Conservation (phyloP, 2,329 filamentous ascomycete genomes). For the Fusarium sp. region DNA sequence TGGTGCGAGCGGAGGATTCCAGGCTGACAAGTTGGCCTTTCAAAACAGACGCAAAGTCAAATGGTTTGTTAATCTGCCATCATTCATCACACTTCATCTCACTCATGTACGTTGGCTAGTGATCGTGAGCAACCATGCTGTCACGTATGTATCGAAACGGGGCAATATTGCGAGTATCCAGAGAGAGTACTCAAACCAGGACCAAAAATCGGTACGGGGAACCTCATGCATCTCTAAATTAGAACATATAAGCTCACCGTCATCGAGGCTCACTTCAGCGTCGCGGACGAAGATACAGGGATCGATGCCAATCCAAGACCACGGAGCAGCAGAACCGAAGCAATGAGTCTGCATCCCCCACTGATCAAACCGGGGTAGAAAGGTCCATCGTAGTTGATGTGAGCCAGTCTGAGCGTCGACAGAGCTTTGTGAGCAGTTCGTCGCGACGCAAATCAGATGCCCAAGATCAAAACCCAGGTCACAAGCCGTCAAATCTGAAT, state of each 20-base stretch:
- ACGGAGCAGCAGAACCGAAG: background rate
- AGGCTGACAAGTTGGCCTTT: background rate
- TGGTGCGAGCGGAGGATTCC: too few species aligned
- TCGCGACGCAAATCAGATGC: background rate
- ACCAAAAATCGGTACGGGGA: background rate
- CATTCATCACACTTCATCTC: too few species aligned
- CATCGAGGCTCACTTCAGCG: background rate
- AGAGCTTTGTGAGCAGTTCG: background rate
- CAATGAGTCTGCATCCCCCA: background rate
- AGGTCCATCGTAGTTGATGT: background rate
- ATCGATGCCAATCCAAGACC: background rate
- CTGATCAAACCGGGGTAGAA: background rate
- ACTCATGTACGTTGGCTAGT: fast-evolving
- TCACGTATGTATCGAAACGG: background rate
- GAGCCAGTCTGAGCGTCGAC: background rate
- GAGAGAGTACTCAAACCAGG: background rate
- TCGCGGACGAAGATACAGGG: background rate
- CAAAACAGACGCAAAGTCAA: background rate
- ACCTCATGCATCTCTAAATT: fast-evolving
- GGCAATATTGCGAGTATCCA: background rate
- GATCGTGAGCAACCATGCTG: background rate
- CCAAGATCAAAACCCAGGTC: background rate
- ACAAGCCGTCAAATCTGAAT: background rate
- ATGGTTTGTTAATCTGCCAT: too few species aligned
- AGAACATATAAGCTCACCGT: fast-evolving